Percentiles rank a stretch among this genome's conserved stretches.
These are phyloP conservation scores for Penicillium palitans DNA, from an alignment of 2,329 filamentous ascomycete genomes.

Conservation along the genomic window DNA sequence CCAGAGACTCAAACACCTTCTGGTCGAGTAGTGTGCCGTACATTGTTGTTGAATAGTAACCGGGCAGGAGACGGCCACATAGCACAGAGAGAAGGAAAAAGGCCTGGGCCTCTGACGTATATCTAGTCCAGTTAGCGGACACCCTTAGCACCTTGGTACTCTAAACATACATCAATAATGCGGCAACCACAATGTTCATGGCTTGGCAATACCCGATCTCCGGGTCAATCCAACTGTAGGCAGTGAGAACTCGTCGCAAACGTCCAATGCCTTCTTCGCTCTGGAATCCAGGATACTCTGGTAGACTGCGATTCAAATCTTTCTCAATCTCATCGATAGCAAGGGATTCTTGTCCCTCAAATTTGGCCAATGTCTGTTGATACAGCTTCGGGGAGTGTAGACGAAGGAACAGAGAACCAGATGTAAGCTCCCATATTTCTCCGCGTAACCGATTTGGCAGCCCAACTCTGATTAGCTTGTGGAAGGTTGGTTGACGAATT, in stretches of 20 bases:
- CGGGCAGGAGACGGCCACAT: conserved; percentile 88
- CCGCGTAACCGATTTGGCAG: conserved; percentile 89
- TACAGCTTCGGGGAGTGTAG: conserved; percentile 84
- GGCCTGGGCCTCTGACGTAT: conserved; percentile 94
- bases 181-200: conserved; percentile 99
- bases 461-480: conserved; percentile 94
- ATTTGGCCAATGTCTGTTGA: conserved; percentile 78
- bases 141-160: not conserved
- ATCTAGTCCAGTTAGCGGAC: conserved; percentile 52
- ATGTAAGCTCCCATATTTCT: conserved; percentile 94
- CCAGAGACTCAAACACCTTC: conserved; percentile 93
- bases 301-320: conserved; percentile 91
- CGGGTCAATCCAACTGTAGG: conserved; percentile 95
- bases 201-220: conserved; percentile 98
- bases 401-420: conserved; percentile 83
- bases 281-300: conserved; percentile 96
- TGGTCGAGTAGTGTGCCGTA: conserved; percentile 96
- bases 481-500: conserved; percentile 93
- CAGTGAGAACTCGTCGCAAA: conserved; percentile 84
- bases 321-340: conserved; percentile 99
- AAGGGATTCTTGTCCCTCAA: conserved; percentile 80
- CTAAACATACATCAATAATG: conserved; percentile 74
- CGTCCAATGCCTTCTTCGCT: conserved; percentile 92
- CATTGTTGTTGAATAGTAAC: conserved; percentile 99
- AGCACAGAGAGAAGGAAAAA: conserved; percentile 91